Conservation (phyloP, 495 filamentous ascomycete species). For the Rhypophila decipiens region DNA sequence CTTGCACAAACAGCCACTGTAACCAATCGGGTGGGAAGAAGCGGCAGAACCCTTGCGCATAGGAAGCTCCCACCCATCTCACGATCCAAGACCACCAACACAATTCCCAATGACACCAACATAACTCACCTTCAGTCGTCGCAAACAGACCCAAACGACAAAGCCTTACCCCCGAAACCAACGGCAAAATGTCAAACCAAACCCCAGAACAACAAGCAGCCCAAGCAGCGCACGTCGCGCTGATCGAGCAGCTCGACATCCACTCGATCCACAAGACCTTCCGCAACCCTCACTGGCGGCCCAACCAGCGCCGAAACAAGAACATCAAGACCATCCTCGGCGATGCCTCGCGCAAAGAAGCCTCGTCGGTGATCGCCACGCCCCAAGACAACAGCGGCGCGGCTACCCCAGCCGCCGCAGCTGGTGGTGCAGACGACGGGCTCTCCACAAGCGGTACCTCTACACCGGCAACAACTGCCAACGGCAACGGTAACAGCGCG, state of each 20-base stretch:
- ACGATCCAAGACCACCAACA: neutral
- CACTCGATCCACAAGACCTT: constrained; percentile 74
- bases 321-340: constrained; percentile 94
- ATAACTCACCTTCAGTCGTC: too few relatives aligned
- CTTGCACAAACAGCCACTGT: constrained; percentile 11
- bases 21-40: constrained; percentile 15
- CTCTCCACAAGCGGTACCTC: constrained; percentile 51
- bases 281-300: constrained; percentile 82
- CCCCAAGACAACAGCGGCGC: constrained; percentile 72
- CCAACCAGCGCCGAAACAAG: constrained; percentile 92
- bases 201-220: constrained; percentile 32
- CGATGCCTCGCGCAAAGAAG: constrained; percentile 80
- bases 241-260: constrained; percentile 86
- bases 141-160: too few relatives aligned
- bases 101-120: too few relatives aligned
- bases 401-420: constrained; percentile 57
- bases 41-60: constrained; percentile 24
- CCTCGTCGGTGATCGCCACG: constrained; percentile 65
- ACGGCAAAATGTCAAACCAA: constrained; percentile 22
- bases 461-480: constrained; percentile 49
- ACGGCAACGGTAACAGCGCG: constrained; percentile 11
- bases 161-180: too few relatives aligned
- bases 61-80: neutral
- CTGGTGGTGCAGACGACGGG: constrained; percentile 42
- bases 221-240: constrained; percentile 44